phyloP scores from a whole-genome alignment of 2,329 filamentous ascomycete genomes.

The Cytospora piceicola region DNA sequence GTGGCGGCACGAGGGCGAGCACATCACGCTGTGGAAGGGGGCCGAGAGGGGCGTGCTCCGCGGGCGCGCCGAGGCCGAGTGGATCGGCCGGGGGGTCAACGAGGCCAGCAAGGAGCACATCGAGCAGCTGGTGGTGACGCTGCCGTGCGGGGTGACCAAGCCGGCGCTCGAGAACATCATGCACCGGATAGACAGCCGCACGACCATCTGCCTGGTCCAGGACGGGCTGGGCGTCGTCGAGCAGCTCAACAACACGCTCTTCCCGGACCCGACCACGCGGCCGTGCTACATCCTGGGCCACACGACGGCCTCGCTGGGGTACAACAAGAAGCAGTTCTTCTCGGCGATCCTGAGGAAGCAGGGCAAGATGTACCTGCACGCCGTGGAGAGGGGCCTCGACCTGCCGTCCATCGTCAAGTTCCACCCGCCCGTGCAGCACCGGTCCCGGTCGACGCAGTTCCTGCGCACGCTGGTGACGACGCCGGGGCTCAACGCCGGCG shows the following conservation, averaged over 20 bases:
- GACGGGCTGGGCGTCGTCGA: constrained; percentile 75
- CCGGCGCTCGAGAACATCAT: constrained; percentile 34
- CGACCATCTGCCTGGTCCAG: constrained; percentile 43
- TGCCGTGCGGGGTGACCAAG: constrained; percentile 36
- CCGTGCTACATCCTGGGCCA: constrained; percentile 79
- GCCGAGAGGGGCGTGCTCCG: constrained; percentile 25
- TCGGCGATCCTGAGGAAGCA: constrained; percentile 44
- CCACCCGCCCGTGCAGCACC: constrained; percentile 35
- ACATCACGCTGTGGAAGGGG: constrained; percentile 33
- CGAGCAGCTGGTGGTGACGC: constrained; percentile 40
- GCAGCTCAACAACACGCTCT: constrained; percentile 71
- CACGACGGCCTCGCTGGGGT: constrained; percentile 52
- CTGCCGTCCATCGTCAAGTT: constrained; percentile 28
- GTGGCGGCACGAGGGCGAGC: constrained; percentile 33
- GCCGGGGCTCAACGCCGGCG: constrained; percentile 63
- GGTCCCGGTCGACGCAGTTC: constrained; percentile 54
- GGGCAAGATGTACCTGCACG: constrained; percentile 43
- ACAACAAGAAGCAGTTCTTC: constrained; percentile 45
- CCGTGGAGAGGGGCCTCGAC: constrained; percentile 30
- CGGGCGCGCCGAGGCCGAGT: constrained; percentile 34
- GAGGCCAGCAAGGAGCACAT: constrained; percentile 32
- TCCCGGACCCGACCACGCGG: constrained; percentile 64
- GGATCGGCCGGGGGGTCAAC: constrained; percentile 26
- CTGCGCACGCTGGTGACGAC: constrained; percentile 66
- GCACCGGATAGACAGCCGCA: constrained; percentile 40